These are phyloP conservation scores for Ehretia macrophylla DNA, from an alignment of 257 asterid genomes.

Conservation along the genomic window DNA sequence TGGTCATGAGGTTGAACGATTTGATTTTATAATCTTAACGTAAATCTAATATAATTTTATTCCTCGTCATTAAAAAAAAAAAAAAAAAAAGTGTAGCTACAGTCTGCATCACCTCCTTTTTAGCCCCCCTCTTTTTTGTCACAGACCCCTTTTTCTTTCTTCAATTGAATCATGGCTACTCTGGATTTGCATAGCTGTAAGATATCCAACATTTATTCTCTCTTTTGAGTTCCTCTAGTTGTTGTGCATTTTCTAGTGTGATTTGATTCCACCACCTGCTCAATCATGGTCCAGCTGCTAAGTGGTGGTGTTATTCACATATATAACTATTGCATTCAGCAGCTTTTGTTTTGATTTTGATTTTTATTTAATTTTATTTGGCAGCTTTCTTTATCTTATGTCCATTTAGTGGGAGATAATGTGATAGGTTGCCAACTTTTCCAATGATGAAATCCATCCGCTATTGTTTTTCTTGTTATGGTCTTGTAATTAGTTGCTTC, in stretches of 20 bases:
- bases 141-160: slow-evolving; percentile 25
- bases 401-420: slow-evolving; percentile 35
- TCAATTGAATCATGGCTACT: slow-evolving; percentile 39
- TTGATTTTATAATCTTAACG: too few species aligned
- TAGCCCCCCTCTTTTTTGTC: slow-evolving; percentile 11
- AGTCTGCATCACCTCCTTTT: slow-evolving; percentile 32
- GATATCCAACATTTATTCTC: slow-evolving; percentile 33
- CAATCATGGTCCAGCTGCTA: slow-evolving; percentile 20
- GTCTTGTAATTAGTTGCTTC: slow-evolving; percentile 10
- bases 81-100: slow-evolving; percentile 19
- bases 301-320: slow-evolving; percentile 9
- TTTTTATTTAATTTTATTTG: slow-evolving; percentile 28
- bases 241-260: slow-evolving; percentile 16
- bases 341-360: slow-evolving; percentile 40
- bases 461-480: slow-evolving; percentile 31
- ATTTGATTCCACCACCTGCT: slow-evolving; percentile 40
- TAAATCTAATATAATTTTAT: too few species aligned
- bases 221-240: slow-evolving; percentile 9
- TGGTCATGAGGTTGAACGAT: too few species aligned
- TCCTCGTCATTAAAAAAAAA: too few species aligned
- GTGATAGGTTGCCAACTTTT: slow-evolving; percentile 37
- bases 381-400: slow-evolving; percentile 40
- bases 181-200: slow-evolving; percentile 47
- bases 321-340: slow-evolving; percentile 31
- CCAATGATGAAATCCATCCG: slow-evolving; percentile 40